Base-by-base conservation (phyloP, 2,329 filamentous ascomycete genomes). In the Calonectria pseudoreteaudii region DNA sequence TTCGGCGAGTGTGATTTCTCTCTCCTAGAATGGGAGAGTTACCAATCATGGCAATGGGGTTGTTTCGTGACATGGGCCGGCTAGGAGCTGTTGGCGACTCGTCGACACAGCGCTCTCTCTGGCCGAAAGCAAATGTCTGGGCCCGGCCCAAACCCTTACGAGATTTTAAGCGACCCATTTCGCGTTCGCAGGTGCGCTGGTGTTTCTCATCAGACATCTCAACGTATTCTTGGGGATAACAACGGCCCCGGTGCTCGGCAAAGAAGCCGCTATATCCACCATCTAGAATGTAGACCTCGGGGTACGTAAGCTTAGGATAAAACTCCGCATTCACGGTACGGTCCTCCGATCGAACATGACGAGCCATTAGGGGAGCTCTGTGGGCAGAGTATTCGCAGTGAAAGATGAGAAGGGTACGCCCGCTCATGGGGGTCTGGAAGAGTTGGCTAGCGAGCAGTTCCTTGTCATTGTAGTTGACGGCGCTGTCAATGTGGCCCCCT, bases 371-470 rank as follows among this genome's bases (percentile, higher is more conserved):
- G 60, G 97, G 97, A 58, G 97, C 97, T 75, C 97, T 94, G 84
- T 98, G 96, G 49, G 95, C 96, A 41, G 97, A 98, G 86, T 98
- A 99, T 86, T 99, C 97, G 90, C 97, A 99, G 87, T 99, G 97
- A 80, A 99, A 95, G 78, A 99, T 93, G 75, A 99, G 86, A 14
- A 98, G 89, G 0, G 95, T 97, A 78, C 92, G 93, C 65, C 93
- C 91, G 60, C 91, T 86, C 80, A 93, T 91, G 23, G 90, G 89
- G 28, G 87, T 89, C 71, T 91, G 86, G 84, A 99, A 98, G 64
- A 99, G 91, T 78, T 96, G 92, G 70, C 89, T 88, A 11, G 95
- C 92, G 72, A 99, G 89, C 74, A 94, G 87, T 81, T 99, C 96
- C 86, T 98, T 98, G 87, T 98, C 95, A 86, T 98, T 98, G 88